Conservation (phyloP, 441 rosid genomes). For the Gossypium aridum region DNA sequence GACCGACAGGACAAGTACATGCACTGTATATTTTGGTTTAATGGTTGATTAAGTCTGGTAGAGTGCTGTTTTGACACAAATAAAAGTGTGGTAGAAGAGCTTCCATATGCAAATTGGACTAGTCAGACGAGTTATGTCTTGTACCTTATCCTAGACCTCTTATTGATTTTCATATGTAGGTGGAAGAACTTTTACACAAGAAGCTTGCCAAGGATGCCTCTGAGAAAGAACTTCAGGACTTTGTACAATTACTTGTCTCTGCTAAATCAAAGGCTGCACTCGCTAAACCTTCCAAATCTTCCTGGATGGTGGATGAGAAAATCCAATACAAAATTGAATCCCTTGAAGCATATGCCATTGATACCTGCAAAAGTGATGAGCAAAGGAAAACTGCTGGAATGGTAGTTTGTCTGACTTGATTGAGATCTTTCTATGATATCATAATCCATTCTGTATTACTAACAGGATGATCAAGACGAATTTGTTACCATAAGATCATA, state of each 20-base stretch:
- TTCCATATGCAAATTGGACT: not conserved
- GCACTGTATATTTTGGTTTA: conserved; percentile 3
- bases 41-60: conserved; percentile 4
- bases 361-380: conserved; percentile 63
- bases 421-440: conserved; percentile 1
- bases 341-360: conserved; percentile 84
- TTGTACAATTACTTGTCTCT: conserved; percentile 56
- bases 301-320: conserved; percentile 72
- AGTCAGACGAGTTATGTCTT: not conserved
- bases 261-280: conserved; percentile 59
- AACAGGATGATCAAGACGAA: conserved; percentile 5
- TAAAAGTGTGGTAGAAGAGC: not conserved
- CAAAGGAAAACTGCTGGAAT: conserved; percentile 63
- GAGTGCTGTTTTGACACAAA: not conserved
- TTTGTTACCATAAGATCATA: not conserved
- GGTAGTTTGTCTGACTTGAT: conserved; percentile 41
- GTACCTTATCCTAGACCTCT: conserved; percentile 1
- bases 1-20: conserved; percentile 62
- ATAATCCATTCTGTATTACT: not conserved
- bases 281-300: conserved; percentile 73
- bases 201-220: conserved; percentile 76
- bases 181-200: conserved; percentile 64
- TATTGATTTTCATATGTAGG: conserved; percentile 35
- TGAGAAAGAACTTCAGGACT: conserved; percentile 72
- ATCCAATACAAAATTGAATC: conserved; percentile 45